phyloP scores from a whole-genome alignment of 805 yeast genomes.

The Metschnikowia shivogae region DNA sequence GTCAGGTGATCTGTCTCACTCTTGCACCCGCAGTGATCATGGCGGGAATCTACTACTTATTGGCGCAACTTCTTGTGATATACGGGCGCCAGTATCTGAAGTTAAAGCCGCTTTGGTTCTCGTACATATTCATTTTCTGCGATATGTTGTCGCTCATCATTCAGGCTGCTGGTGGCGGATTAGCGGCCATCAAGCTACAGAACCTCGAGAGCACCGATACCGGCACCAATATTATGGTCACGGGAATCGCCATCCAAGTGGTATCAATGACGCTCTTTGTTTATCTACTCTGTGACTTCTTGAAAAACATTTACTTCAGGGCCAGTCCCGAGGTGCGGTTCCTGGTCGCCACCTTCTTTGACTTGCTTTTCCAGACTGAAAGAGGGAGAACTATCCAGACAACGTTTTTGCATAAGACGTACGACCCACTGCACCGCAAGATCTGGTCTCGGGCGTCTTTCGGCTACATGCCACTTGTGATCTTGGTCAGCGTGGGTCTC shows the following conservation, averaged over 20 bases:
- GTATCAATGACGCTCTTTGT: slow-evolving; percentile 61
- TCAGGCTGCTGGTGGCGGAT: slow-evolving; percentile 30
- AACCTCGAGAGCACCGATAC: slow-evolving; percentile 24
- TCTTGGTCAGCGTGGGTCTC: slow-evolving; percentile 47
- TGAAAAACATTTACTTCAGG: slow-evolving; percentile 35
- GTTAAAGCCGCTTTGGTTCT: slow-evolving; percentile 54
- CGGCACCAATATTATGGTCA: slow-evolving; percentile 72
- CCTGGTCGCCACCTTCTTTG: slow-evolving; percentile 17
- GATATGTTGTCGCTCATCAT: slow-evolving; percentile 53
- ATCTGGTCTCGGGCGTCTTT: slow-evolving; percentile 37
- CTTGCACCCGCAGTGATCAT: slow-evolving; percentile 79
- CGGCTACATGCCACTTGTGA: slow-evolving; percentile 40
- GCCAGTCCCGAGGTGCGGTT: slow-evolving; percentile 25
- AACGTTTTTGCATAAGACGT: slow-evolving; percentile 21
- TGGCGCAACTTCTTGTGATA: slow-evolving; percentile 63
- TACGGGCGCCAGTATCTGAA: slow-evolving; percentile 45
- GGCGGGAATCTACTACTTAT: slow-evolving; percentile 75
- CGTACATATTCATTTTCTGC: slow-evolving; percentile 60
- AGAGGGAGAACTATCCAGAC: slow-evolving; percentile 18
- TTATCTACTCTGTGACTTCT: slow-evolving; percentile 45
- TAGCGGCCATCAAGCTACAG: slow-evolving; percentile 21
- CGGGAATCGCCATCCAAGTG: slow-evolving; percentile 76
- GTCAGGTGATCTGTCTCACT: slow-evolving; percentile 67
- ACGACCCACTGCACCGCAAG: slow-evolving; percentile 30
- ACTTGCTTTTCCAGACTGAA: slow-evolving; percentile 21